Conservation (phyloP, 1,284 basidiomycete genomes). For the Paramarasmius palmivorus region DNA sequence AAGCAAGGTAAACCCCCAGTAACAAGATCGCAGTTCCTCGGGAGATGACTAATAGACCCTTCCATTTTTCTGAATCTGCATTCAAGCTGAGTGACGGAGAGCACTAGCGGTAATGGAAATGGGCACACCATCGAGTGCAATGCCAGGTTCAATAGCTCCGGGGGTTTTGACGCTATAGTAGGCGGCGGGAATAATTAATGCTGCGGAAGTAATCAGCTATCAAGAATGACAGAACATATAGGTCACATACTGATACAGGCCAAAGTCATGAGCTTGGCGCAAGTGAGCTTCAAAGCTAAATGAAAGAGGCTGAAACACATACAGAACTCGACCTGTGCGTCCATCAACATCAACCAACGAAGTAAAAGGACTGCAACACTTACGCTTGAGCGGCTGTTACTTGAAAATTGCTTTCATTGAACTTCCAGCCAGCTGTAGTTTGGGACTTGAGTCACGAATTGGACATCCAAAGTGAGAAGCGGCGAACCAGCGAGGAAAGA, state of each 20-base stretch:
- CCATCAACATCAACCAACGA: conserved; percentile 1
- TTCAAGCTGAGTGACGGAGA: conserved; percentile 1
- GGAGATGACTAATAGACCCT: conserved; percentile 76
- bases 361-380: conserved; percentile 29
- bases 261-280: conserved; percentile 77
- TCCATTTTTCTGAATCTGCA: conserved; percentile 30
- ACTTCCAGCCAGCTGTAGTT: conserved; percentile 60
- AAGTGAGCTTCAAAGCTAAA: conserved; percentile 12
- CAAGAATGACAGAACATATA: conserved; percentile 7
- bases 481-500: conserved; percentile 76
- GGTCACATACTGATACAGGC: conserved; percentile 78
- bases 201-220: conserved; percentile 32
- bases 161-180: conserved; percentile 57
- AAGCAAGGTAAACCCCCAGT: conserved; percentile 80
- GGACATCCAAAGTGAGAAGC: too few relatives aligned
- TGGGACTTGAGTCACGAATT: background rate
- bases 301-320: conserved; percentile 25
- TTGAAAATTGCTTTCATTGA: conserved; percentile 73
- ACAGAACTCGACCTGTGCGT: conserved; percentile 67
- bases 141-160: background rate
- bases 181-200: conserved; percentile 90
- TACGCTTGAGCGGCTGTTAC: conserved; percentile 85
- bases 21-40: conserved; percentile 85
- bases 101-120: background rate
- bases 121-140: background rate